Conservation (phyloP, 805 yeast genomes). For the Zygoascus bituminiphila region DNA sequence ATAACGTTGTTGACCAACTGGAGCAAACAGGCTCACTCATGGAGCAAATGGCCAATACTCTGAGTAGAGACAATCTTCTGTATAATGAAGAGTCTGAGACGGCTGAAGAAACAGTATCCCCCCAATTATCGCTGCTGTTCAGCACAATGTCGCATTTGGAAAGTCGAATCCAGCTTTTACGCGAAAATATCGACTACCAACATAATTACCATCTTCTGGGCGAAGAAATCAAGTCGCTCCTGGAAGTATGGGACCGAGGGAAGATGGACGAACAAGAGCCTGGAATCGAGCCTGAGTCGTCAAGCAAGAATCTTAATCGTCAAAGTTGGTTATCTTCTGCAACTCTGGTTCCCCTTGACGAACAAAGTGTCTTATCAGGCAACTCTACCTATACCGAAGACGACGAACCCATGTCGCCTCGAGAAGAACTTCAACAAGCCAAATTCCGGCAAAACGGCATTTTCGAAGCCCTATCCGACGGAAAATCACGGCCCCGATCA, state of each 20-base stretch:
- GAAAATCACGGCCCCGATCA: constrained; percentile 1
- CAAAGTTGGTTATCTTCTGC: background rate
- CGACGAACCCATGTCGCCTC: constrained; percentile 9
- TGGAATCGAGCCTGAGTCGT: background rate
- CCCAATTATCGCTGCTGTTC: background rate
- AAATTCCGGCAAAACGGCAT: constrained; percentile 9
- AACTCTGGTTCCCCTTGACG: background rate
- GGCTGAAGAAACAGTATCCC: background rate
- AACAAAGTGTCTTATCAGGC: background rate
- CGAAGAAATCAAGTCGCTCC: constrained; percentile 15
- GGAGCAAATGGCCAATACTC: constrained; percentile 11
- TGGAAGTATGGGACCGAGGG: constrained; percentile 16
- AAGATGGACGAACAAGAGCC: background rate
- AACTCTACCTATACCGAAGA: constrained; percentile 8
- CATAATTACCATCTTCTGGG: constrained; percentile 16
- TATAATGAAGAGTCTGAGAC: constrained; percentile 1
- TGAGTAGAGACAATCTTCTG: constrained; percentile 8
- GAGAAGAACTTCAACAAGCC: constrained; percentile 7
- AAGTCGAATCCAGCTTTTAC: constrained; percentile 18
- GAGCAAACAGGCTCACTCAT: constrained; percentile 12
- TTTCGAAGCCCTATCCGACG: constrained; percentile 6
- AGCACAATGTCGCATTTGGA: constrained; percentile 16
- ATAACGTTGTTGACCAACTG: constrained; percentile 19
- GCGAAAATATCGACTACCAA: constrained; percentile 11
- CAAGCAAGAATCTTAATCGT: background rate